A percentile compares a stretch with the other conserved stretches of the same genome.
phyloP scores from a whole-genome alignment of 306 rosid genomes.

The Abrus pulchellus region DNA sequence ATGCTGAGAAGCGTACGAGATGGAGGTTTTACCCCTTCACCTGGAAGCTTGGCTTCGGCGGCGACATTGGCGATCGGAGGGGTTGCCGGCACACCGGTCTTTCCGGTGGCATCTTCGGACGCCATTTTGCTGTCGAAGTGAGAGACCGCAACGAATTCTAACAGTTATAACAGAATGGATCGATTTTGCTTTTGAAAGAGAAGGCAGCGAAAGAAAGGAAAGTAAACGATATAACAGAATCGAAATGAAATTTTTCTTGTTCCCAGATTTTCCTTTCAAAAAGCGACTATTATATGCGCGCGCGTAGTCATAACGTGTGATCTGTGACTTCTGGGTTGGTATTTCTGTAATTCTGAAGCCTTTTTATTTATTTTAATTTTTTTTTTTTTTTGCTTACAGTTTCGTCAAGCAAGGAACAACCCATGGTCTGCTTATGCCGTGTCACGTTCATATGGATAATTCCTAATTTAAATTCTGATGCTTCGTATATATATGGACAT shows the following conservation, averaged over 20 bases:
- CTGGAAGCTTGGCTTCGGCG: slow-evolving; percentile 58
- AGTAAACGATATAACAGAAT: slow-evolving; percentile 21
- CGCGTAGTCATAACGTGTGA: slow-evolving; percentile 30
- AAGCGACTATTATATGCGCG: slow-evolving; percentile 4
- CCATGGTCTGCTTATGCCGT: not conserved
- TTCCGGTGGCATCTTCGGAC: slow-evolving; percentile 53
- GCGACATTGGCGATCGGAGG: slow-evolving; percentile 58
- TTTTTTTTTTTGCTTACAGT: not conserved
- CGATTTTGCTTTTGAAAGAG: not conserved
- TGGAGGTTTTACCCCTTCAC: slow-evolving; percentile 61
- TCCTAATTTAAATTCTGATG: not conserved
- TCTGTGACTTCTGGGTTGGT: not conserved
- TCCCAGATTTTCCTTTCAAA: slow-evolving; percentile 6
- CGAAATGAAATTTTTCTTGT: not conserved
- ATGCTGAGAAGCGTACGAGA: slow-evolving; percentile 56
- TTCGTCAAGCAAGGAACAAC: slow-evolving; percentile 51
- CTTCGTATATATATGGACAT: not conserved
- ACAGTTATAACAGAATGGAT: not conserved
- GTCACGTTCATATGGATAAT: not conserved
- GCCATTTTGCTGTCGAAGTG: slow-evolving; percentile 50
- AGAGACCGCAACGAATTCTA: not conserved
- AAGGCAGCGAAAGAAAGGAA: not conserved
- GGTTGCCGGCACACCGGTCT: slow-evolving; percentile 52
- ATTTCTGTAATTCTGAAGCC: slow-evolving; percentile 7
- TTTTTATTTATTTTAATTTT: not conserved